Percentiles rank a stretch among this genome's conserved stretches.
These are phyloP conservation scores for Mallotus japonicus DNA, from an alignment of 441 rosid species.

Conservation along the genomic window DNA sequence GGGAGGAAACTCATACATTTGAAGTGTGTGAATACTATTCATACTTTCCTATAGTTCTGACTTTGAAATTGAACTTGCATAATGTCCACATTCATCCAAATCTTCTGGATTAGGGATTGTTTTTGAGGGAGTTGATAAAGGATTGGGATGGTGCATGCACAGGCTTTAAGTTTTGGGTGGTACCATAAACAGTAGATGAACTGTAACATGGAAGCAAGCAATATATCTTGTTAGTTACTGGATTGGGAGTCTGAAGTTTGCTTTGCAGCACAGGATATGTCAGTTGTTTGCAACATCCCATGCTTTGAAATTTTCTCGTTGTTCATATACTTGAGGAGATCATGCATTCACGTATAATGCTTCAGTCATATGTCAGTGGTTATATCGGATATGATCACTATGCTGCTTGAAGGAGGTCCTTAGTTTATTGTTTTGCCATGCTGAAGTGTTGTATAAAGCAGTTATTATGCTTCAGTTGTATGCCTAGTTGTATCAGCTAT, in stretches of 20 bases:
- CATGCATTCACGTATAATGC: no score
- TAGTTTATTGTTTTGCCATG: neutral
- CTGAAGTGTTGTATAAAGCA: neutral
- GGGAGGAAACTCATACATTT: no score
- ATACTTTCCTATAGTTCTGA: neutral
- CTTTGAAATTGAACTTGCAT: neutral
- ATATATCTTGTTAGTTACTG: neutral
- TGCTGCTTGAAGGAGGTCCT: neutral
- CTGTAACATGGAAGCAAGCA: neutral
- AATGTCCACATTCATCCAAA: neutral
- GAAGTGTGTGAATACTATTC: no score
- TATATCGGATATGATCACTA: no score
- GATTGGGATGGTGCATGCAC: neutral
- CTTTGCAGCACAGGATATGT: neutral
- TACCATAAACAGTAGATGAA: neutral
- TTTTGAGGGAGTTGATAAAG: neutral
- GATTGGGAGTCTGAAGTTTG: neutral
- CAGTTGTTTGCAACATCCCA: neutral
- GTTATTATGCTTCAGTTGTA: no score
- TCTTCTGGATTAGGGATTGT: neutral
- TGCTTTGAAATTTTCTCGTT: neutral
- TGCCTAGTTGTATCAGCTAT: no score
- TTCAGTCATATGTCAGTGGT: no score
- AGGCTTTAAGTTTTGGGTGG: conserved; percentile 1
- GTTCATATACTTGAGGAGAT: neutral